These are phyloP conservation scores for Ustilago trichophora DNA, from an alignment of 1,284 basidiomycete species.

Conservation along the genomic window DNA sequence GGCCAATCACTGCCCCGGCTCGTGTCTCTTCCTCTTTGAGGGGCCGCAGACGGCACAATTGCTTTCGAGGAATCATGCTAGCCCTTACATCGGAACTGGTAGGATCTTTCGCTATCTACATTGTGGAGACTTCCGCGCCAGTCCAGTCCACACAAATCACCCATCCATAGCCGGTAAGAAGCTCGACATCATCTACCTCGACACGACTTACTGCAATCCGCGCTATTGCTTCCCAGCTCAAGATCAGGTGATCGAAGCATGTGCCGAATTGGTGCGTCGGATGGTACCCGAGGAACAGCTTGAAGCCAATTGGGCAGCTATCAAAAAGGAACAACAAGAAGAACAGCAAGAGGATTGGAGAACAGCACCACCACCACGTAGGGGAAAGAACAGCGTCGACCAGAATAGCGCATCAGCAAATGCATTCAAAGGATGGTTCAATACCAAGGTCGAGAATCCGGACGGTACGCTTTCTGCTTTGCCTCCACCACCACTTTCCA, in stretches of 20 bases:
- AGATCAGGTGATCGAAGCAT: constrained; percentile 87
- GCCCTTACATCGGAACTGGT: constrained; percentile 34
- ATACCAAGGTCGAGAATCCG: constrained; percentile 23
- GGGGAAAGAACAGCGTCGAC: constrained; percentile 39
- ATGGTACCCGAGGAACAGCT: constrained; percentile 31
- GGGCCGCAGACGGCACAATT: constrained; percentile 87
- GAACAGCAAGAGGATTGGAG: constrained; percentile 61
- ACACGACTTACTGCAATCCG: constrained; percentile 95
- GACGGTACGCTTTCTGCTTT: constrained; percentile 16
- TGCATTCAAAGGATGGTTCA: constrained; percentile 56
- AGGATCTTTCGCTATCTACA: constrained; percentile 87
- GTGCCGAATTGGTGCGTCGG: constrained; percentile 78
- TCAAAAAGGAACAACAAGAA: constrained; percentile 49
- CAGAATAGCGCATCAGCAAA: constrained; percentile 37
- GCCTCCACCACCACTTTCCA: neutral
- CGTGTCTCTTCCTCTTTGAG: constrained; percentile 91
- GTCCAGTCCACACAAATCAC: constrained; percentile 54
- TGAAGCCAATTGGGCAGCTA: constrained; percentile 4
- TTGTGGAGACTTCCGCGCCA: constrained; percentile 79
- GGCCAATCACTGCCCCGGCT: constrained; percentile 94
- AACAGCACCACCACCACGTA: constrained; percentile 61
- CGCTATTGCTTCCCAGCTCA: constrained; percentile 96
- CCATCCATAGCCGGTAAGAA: constrained; percentile 53
- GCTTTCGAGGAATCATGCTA: constrained; percentile 39
- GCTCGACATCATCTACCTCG: constrained; percentile 89